These are phyloP conservation scores for Coix lacrymajobi DNA, from an alignment of 176 grass and related monocot species.

Conservation along the genomic window DNA sequence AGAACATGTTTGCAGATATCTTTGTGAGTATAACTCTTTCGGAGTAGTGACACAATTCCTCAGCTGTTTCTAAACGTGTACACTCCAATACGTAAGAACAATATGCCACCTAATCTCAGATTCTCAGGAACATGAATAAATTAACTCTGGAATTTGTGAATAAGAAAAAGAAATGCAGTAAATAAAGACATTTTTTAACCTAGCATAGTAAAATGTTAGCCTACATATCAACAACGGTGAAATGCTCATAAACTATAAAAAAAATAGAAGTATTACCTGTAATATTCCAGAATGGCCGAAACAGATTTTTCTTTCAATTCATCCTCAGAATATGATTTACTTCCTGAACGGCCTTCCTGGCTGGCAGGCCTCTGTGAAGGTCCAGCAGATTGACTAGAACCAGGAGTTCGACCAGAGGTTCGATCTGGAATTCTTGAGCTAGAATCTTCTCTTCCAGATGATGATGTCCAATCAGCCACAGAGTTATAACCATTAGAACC, in stretches of 20 bases:
- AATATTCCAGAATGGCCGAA: conserved; percentile 76
- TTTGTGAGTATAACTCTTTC: background rate
- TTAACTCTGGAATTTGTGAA: background rate
- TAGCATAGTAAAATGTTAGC: background rate
- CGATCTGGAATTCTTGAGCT: conserved; percentile 42
- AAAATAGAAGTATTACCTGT: conserved; percentile 50
- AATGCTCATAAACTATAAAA: background rate
- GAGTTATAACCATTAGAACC: conserved; percentile 57
- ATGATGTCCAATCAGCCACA: conserved; percentile 23
- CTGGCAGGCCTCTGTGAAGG: conserved; percentile 48
- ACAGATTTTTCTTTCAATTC: conserved; percentile 76
- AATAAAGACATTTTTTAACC: background rate
- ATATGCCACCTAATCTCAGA: background rate
- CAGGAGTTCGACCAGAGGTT: conserved; percentile 28
- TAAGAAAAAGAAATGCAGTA: background rate
- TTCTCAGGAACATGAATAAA: background rate
- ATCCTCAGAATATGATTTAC: conserved; percentile 52
- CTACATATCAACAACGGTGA: background rate
- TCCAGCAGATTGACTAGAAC: conserved; percentile 40
- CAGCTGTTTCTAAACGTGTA: background rate
- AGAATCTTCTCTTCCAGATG: conserved; percentile 34
- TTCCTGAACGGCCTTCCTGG: conserved; percentile 38
- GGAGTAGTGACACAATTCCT: background rate
- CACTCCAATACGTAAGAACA: background rate
- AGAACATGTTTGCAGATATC: background rate